Percentiles rank a stretch among this genome's conserved stretches.
phyloP scores from a whole-genome alignment of 164 flowering plant genomes.

The Magnolia changhungtana region DNA sequence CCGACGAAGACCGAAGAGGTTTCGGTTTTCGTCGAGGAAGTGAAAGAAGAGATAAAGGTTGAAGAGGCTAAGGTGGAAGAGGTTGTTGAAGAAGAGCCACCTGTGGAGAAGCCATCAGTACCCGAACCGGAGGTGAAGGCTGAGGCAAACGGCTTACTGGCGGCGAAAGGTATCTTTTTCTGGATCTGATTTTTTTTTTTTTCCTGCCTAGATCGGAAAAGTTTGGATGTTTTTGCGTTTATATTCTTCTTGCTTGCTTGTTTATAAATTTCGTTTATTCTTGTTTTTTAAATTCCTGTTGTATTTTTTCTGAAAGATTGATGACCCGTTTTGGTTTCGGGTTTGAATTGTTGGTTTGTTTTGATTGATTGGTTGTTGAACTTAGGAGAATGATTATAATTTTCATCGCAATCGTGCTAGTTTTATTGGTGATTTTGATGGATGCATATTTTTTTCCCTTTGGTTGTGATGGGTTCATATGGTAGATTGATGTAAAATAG shows the following conservation, averaged over 20 bases:
- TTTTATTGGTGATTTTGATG: neutral
- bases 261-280: neutral
- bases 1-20: slow-evolving; percentile 9
- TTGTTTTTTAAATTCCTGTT: neutral
- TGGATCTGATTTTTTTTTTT: neutral
- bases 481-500: neutral
- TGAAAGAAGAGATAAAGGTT: slow-evolving; percentile 9
- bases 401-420: neutral
- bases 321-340: neutral
- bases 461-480: neutral
- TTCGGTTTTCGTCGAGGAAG: slow-evolving; percentile 1
- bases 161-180: slow-evolving; percentile 29
- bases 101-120: slow-evolving; percentile 4
- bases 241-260: neutral
- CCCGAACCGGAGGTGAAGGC: slow-evolving; percentile 15
- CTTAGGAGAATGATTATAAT: neutral
- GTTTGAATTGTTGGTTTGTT: neutral
- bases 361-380: neutral
- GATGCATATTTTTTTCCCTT: neutral
- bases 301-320: neutral
- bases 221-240: neutral
- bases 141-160: slow-evolving; percentile 11
- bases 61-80: slow-evolving; percentile 12
- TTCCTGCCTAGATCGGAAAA: neutral
- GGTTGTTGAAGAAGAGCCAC: neutral